phyloP scores from a whole-genome alignment of 176 grass and related monocot species.

The Juncus inflexus region DNA sequence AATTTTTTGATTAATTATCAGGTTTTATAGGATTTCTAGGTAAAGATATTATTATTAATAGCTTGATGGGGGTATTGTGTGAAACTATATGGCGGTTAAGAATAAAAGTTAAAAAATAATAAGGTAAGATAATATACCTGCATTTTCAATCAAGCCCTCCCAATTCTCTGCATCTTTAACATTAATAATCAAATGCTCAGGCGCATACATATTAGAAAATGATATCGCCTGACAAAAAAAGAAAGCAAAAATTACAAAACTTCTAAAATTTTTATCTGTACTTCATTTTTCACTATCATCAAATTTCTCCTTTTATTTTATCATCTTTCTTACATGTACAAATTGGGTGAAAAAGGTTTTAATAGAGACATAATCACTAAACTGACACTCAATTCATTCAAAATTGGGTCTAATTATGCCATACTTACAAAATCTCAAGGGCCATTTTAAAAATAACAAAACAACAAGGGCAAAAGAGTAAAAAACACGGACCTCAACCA shows the following conservation, averaged over 20 bases:
- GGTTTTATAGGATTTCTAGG: too few relatives aligned
- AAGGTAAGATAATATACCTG: conserved; percentile 37
- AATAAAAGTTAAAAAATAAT: too few relatives aligned
- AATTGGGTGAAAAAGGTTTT: too few relatives aligned
- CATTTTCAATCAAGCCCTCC: conserved; percentile 84
- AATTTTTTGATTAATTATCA: too few relatives aligned
- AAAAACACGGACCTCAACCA: conserved; percentile 65
- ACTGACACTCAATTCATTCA: neutral
- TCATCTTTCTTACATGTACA: too few relatives aligned
- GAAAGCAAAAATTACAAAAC: conserved; percentile 12
- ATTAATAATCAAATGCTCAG: conserved; percentile 95
- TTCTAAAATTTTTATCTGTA: neutral
- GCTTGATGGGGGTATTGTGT: neutral
- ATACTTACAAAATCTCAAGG: neutral
- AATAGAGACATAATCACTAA: too few relatives aligned
- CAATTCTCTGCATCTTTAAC: conserved; percentile 77
- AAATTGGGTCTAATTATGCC: neutral
- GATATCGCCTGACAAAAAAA: conserved; percentile 49
- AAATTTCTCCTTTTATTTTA: too few relatives aligned
- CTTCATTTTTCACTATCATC: too few relatives aligned
- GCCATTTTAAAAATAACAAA: too few relatives aligned
- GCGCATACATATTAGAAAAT: conserved; percentile 94
- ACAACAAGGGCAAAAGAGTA: too few relatives aligned
- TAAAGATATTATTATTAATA: too few relatives aligned
- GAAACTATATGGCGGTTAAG: neutral